A percentile compares a stretch with the other conserved stretches of the same genome.
phyloP scores from a whole-genome alignment of 2,329 filamentous ascomycete species.

The Aplosporella prunicola region DNA sequence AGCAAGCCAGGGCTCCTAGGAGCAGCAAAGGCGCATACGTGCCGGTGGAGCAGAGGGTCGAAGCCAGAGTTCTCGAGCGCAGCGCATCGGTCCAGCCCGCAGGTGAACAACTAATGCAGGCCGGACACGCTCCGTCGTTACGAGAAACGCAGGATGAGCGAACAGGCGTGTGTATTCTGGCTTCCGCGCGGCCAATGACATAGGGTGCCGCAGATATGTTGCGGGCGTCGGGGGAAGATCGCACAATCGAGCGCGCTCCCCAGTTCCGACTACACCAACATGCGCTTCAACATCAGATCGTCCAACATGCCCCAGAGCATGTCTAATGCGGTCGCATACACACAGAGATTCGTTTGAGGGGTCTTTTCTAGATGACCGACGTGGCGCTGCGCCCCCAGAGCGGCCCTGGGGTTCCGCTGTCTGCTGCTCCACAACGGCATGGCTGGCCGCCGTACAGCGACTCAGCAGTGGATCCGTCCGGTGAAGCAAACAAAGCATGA shows the following conservation, averaged over 20 bases:
- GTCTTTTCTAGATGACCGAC: not conserved
- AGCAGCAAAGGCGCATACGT: constrained; percentile 7
- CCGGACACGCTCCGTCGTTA: constrained; percentile 13
- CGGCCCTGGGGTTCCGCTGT: constrained; percentile 7
- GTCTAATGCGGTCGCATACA: constrained; percentile 4
- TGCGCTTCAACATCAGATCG: constrained; percentile 4
- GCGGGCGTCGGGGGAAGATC: constrained; percentile 9
- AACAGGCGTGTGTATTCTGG: constrained; percentile 6
- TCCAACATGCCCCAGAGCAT: constrained; percentile 1
- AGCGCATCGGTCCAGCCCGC: constrained; percentile 12
- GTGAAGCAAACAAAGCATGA: constrained; percentile 4
- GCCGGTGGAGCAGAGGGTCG: constrained; percentile 5
- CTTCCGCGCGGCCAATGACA: constrained; percentile 10
- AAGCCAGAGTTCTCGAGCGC: constrained; percentile 13
- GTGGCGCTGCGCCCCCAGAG: constrained; percentile 7
- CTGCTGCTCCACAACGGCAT: constrained; percentile 10
- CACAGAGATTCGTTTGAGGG: not conserved
- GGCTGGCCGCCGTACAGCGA: constrained; percentile 4
- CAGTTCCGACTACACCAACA: too few relatives aligned
- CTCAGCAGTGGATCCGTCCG: constrained; percentile 4
- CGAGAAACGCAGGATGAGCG: constrained; percentile 11
- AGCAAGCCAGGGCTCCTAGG: not conserved
- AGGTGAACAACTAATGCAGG: constrained; percentile 9
- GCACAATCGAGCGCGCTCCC: constrained; percentile 9
- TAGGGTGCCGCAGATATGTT: constrained; percentile 9